Evolutionary conservation across 2,329 filamentous ascomycete species (phyloP).

Genomic region (Aspergillus fumigatus): DNA sequence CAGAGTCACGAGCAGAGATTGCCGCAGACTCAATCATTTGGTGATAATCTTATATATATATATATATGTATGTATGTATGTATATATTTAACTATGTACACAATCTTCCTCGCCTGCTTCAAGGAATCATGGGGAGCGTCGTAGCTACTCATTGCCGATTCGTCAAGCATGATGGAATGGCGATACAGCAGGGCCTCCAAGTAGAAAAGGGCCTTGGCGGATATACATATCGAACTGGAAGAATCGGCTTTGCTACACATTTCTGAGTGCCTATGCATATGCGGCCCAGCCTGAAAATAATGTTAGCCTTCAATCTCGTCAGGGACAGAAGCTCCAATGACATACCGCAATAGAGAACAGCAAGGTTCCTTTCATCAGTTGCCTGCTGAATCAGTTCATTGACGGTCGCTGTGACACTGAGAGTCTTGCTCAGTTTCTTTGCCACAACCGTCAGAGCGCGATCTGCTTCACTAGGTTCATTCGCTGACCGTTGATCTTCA

Average conservation of each 20-base stretch:
- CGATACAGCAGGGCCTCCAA: not conserved
- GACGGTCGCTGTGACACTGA: conserved; percentile 92
- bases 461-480: conserved; percentile 75
- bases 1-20: too few species aligned
- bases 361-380: conserved; percentile 86
- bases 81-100: too few species aligned
- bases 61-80: too few species aligned
- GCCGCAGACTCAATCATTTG: too few species aligned
- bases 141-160: too few species aligned
- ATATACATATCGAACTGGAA: not conserved
- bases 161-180: too few species aligned
- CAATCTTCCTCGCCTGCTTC: too few species aligned
- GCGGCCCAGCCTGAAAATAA: conserved; percentile 46
- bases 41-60: too few species aligned
- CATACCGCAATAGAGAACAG: conserved; percentile 78
- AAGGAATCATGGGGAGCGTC: too few species aligned
- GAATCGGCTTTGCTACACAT: not conserved
- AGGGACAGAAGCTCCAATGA: conserved; percentile 7
- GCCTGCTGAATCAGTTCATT: conserved; percentile 97
- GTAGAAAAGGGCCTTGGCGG: not conserved
- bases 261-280: conserved; percentile 34
- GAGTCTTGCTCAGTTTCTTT: conserved; percentile 90
- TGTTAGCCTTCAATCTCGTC: not conserved
- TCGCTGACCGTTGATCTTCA: conserved; percentile 36
- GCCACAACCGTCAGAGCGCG: conserved; percentile 86